Conservation (phyloP, 2,329 filamentous ascomycete species). For the Colletotrichum eremochloae region DNA sequence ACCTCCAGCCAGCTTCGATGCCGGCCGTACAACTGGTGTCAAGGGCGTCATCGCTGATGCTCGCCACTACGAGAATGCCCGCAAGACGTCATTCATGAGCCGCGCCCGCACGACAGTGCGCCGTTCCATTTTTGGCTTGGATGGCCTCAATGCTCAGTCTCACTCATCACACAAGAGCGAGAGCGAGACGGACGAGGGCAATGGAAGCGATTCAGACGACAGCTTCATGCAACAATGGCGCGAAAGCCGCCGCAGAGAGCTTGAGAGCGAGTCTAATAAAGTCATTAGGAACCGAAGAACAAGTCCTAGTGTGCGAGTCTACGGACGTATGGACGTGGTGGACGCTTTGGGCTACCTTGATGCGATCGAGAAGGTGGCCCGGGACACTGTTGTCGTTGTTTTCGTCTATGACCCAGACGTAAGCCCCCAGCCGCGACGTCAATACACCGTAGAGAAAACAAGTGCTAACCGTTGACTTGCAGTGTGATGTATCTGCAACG, state of each 20-base stretch:
- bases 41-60: conserved; percentile 91
- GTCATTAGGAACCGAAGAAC: conserved; percentile 74
- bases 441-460: conserved; percentile 3
- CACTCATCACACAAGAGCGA: conserved; percentile 57
- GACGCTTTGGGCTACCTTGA: conserved; percentile 95
- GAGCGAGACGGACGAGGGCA: conserved; percentile 58
- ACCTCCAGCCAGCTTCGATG: conserved; percentile 73
- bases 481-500: conserved; percentile 84
- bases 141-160: conserved; percentile 44
- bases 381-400: conserved; percentile 88
- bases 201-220: conserved; percentile 74
- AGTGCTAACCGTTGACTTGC: conserved; percentile 44
- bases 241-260: conserved; percentile 81
- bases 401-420: conserved; percentile 93
- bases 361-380: conserved; percentile 88
- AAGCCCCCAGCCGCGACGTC: conserved; percentile 54
- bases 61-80: conserved; percentile 79
- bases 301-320: conserved; percentile 82
- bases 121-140: conserved; percentile 67
- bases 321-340: conserved; percentile 84
- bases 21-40: conserved; percentile 80
- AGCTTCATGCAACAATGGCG: conserved; percentile 89
- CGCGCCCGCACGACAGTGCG: conserved; percentile 64
- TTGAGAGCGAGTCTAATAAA: conserved; percentile 72
- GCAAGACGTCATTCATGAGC: conserved; percentile 67